These are phyloP conservation scores for Candida xiaguanensis DNA, from an alignment of 805 yeast species.

Conservation along the genomic window DNA sequence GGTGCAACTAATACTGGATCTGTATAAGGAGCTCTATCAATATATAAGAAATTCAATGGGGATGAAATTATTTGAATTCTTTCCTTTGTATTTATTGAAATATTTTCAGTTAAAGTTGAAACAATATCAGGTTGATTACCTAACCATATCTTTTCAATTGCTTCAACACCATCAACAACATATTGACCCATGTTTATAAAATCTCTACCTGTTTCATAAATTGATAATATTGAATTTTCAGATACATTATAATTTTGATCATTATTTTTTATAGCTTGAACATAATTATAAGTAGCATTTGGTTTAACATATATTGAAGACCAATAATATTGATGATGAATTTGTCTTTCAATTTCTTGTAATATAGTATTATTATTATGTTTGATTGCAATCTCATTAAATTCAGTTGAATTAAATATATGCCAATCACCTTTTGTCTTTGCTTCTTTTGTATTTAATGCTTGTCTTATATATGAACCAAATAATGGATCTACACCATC, in stretches of 20 bases:
- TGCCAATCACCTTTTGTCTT: conserved; percentile 34
- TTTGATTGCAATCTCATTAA: conserved; percentile 23
- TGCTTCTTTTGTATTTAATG: conserved; percentile 21
- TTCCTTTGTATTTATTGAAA: conserved; percentile 13
- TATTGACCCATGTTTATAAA: conserved; percentile 43
- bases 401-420: conserved; percentile 24
- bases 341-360: conserved; percentile 38
- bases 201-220: conserved; percentile 67
- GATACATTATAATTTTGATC: conserved; percentile 26
- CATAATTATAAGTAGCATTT: conserved; percentile 42
- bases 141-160: conserved; percentile 31
- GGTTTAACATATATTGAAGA: conserved; percentile 50
- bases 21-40: conserved; percentile 50
- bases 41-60: conserved; percentile 30
- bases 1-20: conserved; percentile 59
- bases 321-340: conserved; percentile 63
- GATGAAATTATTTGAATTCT: conserved; percentile 12
- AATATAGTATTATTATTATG: conserved; percentile 21
- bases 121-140: conserved; percentile 20
- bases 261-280: conserved; percentile 37
- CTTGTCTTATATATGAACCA: conserved; percentile 45
- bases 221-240: conserved; percentile 29
- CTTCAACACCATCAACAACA: conserved; percentile 36
- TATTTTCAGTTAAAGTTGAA: conserved; percentile 15
- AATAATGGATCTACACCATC: conserved; percentile 35